Evolutionary conservation across 139 green algal species (phyloP), one percentile per base, ranked within the genome.

Genomic region (Coelastrella sp.): DNA sequence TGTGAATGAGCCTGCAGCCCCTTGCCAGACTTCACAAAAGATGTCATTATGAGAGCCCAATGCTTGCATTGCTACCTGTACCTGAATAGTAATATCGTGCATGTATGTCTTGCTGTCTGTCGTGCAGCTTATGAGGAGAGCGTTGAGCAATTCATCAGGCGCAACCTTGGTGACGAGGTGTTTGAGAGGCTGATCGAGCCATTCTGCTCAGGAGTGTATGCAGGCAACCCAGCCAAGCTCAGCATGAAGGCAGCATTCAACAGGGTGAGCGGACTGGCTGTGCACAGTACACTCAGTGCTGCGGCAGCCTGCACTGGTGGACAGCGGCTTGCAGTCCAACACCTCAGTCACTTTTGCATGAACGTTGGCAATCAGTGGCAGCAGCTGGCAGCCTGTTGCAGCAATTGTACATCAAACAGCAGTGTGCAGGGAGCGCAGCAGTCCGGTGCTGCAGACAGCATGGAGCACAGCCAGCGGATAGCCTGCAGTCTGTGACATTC

Each of bases 141-240:
- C 10, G 98, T 99, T 80, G 97, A 99, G 96, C 93, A 99, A 92
- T 99, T 99, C 93, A 97, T 99, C 79, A 92, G 94, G 23, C 94
- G 98, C 90, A 99, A 99, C 93, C 95, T 99, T 77, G 98, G 98
- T 19, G 95, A 93, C 4, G 98, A 99, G 95, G 98, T 98, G 85
- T 99, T 99, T 92, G 94, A 98, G 89, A 94, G 98, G 68, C 95
- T 99, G 17, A 99, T 99, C 65, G 98, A 99, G 94, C 98, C 98
- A 79, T 99, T 99, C 95, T 99, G 98, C 97, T 98, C 96, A 10
- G 98, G 98, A 58, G 98, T 99, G 89, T 99, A 99, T 90, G 98
- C 98, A 16, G 98, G 98, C 23, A 94, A 99, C 93, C 98, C 98
- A 7, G 90, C 96, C 23, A 99, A 99, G 94, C 97, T 99, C 61